Percentiles rank a stretch among this genome's conserved stretches.
Conservation (phyloP, 176 grass and related monocot species). For the Avena sativa region DNA sequence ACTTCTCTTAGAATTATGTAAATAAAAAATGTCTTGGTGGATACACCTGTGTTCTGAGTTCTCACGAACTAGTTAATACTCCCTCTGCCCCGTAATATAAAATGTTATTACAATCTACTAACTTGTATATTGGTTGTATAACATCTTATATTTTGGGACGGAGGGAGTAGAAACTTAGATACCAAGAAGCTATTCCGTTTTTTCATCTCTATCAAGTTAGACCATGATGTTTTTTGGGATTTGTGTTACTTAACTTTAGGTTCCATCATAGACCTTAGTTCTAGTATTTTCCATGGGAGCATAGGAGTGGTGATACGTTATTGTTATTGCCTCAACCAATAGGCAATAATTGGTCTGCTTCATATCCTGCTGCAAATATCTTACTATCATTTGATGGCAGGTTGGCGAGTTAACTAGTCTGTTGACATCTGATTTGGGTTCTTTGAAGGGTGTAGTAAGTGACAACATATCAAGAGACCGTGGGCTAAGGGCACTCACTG, state of each 20-base stretch:
- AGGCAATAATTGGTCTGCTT: neutral
- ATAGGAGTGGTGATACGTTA: neutral
- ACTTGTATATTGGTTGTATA: no score
- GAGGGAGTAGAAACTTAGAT: neutral
- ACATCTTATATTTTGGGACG: no score
- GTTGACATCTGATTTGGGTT: conserved; percentile 94
- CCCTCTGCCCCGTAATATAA: no score
- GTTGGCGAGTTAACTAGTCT: conserved; percentile 96
- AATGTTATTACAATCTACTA: no score
- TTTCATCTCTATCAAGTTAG: conserved; percentile 4
- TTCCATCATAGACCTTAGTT: neutral
- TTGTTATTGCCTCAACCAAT: conserved; percentile 15
- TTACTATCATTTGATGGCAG: conserved; percentile 49
- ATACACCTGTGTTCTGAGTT: conserved; percentile 12
- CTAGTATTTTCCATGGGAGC: conserved; percentile 20
- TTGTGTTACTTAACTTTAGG: neutral
- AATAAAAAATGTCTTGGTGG: conserved; percentile 27
- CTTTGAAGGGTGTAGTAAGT: conserved; percentile 80
- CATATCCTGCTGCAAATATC: conserved; percentile 25
- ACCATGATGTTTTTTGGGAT: conserved; percentile 13
- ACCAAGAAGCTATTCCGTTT: neutral
- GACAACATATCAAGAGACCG: conserved; percentile 99
- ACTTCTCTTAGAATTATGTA: conserved; percentile 6
- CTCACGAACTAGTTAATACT: neutral
- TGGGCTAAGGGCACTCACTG: conserved; percentile 90